Evolutionary conservation across 306 rosid genomes (phyloP), one percentile per base, ranked within the genome.

Genomic region (Quercus berberidifolia): DNA sequence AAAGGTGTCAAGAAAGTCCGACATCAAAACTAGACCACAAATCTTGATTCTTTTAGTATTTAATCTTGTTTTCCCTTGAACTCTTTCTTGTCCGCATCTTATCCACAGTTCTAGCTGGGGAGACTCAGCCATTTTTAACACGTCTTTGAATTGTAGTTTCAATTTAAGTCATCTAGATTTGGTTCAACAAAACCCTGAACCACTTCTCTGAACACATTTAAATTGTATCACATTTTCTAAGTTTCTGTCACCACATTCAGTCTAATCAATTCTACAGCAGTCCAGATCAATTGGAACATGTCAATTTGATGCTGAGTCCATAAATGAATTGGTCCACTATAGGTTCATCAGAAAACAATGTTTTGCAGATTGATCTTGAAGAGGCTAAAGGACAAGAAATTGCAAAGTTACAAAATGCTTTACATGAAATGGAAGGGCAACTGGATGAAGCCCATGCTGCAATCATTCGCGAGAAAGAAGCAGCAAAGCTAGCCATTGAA

Each of bases 351-450:
- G 28, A 71, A 75, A 79, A 55, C 19, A 33, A 56, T 57, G 62
- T 83, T 78, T 82, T 78, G 78, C 83, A 93, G 96, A 63, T 80
- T 75, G 98, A 91, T 80, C 89, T 93, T 80, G 98, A 93, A 88
- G 98, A 91, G 86, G 89, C 93, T 81, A 91, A 91, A 79, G 93
- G 91, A 35, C 91, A 87, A 89, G 98, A 91, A 85, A 89, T 89
- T 81, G 71, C 77, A 6, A 93, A 87, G 82, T 77, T 93, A 74
- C 96, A 89, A 79, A 84, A 30, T 75, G 74, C 87, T 64, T 80
- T 93, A 74, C 88, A 86, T 38, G 94, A 89, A 88, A 88, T 93
- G 91, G 89, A 89, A 87, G 83, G 76, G 35, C 88, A 84, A 84
- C 73, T 93, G 79, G 93, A 91, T 38, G 94, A 91, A 86, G 97